A percentile compares a stretch with the other conserved stretches of the same genome.
phyloP scores from a whole-genome alignment of 805 yeast species.

The Myxozyma kluyveri region DNA sequence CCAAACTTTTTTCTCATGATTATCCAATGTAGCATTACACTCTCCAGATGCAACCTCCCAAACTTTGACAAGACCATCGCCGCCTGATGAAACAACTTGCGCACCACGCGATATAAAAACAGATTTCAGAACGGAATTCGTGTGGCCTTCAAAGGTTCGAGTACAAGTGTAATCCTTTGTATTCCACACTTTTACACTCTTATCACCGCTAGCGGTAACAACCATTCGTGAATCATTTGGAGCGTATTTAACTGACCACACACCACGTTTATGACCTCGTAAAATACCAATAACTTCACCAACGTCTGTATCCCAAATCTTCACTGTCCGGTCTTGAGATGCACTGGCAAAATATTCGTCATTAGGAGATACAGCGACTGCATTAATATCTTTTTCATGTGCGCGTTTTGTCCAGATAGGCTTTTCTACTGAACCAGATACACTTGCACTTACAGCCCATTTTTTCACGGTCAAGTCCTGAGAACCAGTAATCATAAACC shows the following conservation, averaged over 20 bases:
- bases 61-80: conserved; percentile 88
- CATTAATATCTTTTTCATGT: conserved; percentile 93
- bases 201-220: conserved; percentile 89
- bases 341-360: conserved; percentile 89
- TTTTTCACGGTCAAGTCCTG: conserved; percentile 81
- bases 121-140: conserved; percentile 85
- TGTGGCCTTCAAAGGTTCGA: conserved; percentile 89
- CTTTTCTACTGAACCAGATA: conserved; percentile 31
- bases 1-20: conserved; percentile 94
- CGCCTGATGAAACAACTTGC: conserved; percentile 73
- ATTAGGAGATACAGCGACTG: conserved; percentile 86
- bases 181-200: conserved; percentile 86
- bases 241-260: conserved; percentile 87
- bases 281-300: conserved; percentile 86
- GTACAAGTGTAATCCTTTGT: conserved; percentile 70
- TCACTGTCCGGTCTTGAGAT: conserved; percentile 87
- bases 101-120: conserved; percentile 63
- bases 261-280: conserved; percentile 89
- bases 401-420: conserved; percentile 92
- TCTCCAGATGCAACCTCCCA: conserved; percentile 85
- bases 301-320: conserved; percentile 79
- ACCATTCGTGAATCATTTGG: conserved; percentile 72
- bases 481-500: conserved; percentile 75
- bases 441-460: conserved; percentile 65
- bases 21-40: conserved; percentile 77